A percentile compares a stretch with the other conserved stretches of the same genome.
These are phyloP conservation scores for Alternaria novae-zelandiae DNA, from an alignment of 2,329 filamentous ascomycete genomes.

Conservation along the genomic window DNA sequence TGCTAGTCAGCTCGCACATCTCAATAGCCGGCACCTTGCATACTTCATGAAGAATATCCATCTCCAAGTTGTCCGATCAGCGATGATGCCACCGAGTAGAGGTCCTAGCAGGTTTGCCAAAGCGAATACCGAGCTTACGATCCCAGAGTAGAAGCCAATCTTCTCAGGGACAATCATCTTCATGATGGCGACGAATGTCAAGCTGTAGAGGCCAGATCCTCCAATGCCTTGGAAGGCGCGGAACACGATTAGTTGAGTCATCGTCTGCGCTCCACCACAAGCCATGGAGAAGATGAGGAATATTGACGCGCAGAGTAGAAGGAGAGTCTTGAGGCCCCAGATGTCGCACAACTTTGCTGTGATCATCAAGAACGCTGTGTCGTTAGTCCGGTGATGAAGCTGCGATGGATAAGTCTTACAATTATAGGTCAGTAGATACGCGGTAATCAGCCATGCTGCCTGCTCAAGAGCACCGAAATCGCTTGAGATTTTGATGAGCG, in stretches of 20 bases:
- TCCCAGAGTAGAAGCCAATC: slow-evolving; percentile 43
- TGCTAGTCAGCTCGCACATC: not conserved
- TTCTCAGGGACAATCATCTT: slow-evolving; percentile 39
- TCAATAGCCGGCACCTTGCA: slow-evolving; percentile 12
- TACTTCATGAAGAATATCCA: slow-evolving; percentile 60
- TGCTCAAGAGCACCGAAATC: slow-evolving; percentile 35
- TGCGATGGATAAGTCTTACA: too few relatives aligned
- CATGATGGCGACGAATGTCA: slow-evolving; percentile 46
- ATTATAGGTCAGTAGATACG: not conserved
- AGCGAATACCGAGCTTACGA: slow-evolving; percentile 48
- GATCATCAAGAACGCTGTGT: slow-evolving; percentile 42
- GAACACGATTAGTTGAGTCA: slow-evolving; percentile 38
- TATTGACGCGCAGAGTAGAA: slow-evolving; percentile 29
- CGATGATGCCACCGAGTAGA: slow-evolving; percentile 54
- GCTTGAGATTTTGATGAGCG: slow-evolving; percentile 39
- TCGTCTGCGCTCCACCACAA: slow-evolving; percentile 19
- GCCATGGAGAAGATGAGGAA: slow-evolving; percentile 44
- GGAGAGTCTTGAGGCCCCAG: slow-evolving; percentile 32
- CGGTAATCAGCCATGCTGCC: slow-evolving; percentile 39
- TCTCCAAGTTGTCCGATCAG: slow-evolving; percentile 51
- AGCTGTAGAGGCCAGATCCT: slow-evolving; percentile 56
- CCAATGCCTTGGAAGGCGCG: slow-evolving; percentile 55
- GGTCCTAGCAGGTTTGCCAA: slow-evolving; percentile 53
- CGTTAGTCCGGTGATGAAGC: too few relatives aligned
- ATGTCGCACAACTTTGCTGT: slow-evolving; percentile 42